Evolutionary conservation across 2,329 filamentous ascomycete species (phyloP), one percentile per base, ranked within the genome.

Genomic region (Sarocladium brachiariae): DNA sequence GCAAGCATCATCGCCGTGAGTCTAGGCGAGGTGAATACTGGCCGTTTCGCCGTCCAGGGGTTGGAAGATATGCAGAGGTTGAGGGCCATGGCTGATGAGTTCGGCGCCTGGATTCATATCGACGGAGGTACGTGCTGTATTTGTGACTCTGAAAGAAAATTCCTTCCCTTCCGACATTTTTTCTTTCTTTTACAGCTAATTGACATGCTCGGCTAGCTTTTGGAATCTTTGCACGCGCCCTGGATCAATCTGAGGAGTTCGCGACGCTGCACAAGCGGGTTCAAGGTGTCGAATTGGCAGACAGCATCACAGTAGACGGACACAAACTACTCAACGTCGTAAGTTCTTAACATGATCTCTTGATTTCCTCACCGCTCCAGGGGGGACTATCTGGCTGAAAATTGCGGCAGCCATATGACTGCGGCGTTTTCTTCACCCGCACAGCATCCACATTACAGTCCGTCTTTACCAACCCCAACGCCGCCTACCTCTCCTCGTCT

Each of bases 291-390:
- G 85, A 95, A 54, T 72, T 95, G 2, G 89, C 87, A 2, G 89
- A 96, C 63, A 95, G 88, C 48, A 90, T 96, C 57, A 84, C 89
- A 0, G 84, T 87, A 2, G 91, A 96, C 60, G 87, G 80, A 0
- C 92, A 97, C 66, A 96, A 96, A 63, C 70, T 96, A n/a, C 77
- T 97, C 54, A 96, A 96, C 58, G 89, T 96, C 41, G 81, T 84
- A 65, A 53, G 79, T 75, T n/a, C n/a, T n/a, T n/a, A n/a, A n/a
- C n/a, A n/a, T n/a, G n/a, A n/a, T n/a, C n/a, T n/a, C 25, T 27
- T 13, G 24, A 25, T 52, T 24, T n/a, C 16, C 41, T 50, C 11
- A 16, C 9, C 39, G 34, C 10, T 31, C 18, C 24, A 13, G 8
- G 9, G 39, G 27, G 39, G 3, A 16, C 7, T 43, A n/a, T 24